phyloP scores from a whole-genome alignment of 176 grass and related monocot species.

The Triticum turgidum region DNA sequence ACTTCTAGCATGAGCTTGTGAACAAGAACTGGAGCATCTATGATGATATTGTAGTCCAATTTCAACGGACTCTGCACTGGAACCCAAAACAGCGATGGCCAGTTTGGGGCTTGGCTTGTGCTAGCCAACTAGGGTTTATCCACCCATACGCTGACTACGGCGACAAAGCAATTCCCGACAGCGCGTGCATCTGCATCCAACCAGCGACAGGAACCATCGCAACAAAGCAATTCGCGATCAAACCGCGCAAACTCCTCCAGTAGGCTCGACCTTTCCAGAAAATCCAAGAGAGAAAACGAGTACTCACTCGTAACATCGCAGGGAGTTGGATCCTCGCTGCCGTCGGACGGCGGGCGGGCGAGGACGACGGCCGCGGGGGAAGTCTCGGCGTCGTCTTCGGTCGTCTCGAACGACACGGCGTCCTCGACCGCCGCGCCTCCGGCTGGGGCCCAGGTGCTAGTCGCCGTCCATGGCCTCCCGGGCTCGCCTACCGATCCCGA shows the following conservation, averaged over 20 bases:
- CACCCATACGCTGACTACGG: neutral
- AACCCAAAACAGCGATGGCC: slow-evolving; percentile 12
- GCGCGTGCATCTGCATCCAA: neutral
- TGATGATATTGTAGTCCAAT: slow-evolving; percentile 11
- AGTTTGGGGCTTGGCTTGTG: neutral
- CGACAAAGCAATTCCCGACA: neutral
- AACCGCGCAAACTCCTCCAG: slow-evolving; percentile 10
- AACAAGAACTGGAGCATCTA: neutral
- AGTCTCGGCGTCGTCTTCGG: slow-evolving; percentile 35
- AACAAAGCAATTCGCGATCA: slow-evolving; percentile 6
- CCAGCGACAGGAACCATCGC: neutral
- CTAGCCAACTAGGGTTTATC: neutral
- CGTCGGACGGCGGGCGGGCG: neutral
- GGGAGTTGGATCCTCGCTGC: slow-evolving; percentile 29
- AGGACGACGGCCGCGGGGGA: slow-evolving; percentile 11
- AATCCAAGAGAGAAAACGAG: slow-evolving; percentile 5
- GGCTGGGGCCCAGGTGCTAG: slow-evolving; percentile 44
- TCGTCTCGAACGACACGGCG: slow-evolving; percentile 67
- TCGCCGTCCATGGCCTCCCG: slow-evolving; percentile 32
- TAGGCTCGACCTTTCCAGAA: neutral
- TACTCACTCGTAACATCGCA: slow-evolving; percentile 64
- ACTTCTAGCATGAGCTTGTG: neutral
- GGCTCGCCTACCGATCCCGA: slow-evolving; percentile 32
- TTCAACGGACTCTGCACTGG: neutral
- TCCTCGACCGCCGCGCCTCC: slow-evolving; percentile 42